Evolutionary conservation across 345 rosid genomes (phyloP).

Genomic region (Bruguiera parviflora): DNA sequence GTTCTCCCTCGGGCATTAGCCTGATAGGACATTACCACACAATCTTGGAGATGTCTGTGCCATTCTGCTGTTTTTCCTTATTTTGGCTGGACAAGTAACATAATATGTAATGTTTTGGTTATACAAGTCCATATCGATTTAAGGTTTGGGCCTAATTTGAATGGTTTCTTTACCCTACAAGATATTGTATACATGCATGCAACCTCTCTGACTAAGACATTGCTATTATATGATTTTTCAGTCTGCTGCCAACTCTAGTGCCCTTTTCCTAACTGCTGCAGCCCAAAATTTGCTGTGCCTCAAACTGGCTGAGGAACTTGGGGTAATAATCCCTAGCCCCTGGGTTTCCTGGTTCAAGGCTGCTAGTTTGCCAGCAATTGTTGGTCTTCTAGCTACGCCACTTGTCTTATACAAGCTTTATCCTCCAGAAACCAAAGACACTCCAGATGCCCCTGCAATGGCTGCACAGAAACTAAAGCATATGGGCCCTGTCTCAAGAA

Average conservation of each 20-base stretch:
- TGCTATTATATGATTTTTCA: conserved; percentile 41
- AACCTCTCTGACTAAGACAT: conserved; percentile 18
- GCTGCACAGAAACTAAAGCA: conserved; percentile 68
- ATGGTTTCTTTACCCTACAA: background rate
- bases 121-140: no score
- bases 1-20: background rate
- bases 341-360: conserved; percentile 98
- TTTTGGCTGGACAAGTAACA: no score
- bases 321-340: conserved; percentile 69
- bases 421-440: conserved; percentile 94
- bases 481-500: conserved; percentile 84
- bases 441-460: conserved; percentile 93
- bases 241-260: conserved; percentile 86
- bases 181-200: conserved; percentile 4
- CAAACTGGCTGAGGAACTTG: conserved; percentile 92
- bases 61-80: background rate
- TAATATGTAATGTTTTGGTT: no score
- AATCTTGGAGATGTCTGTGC: background rate
- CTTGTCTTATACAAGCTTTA: conserved; percentile 71
- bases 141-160: background rate
- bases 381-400: conserved; percentile 75
- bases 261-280: conserved; percentile 93
- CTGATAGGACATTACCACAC: background rate
- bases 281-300: conserved; percentile 94
- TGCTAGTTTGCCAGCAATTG: conserved; percentile 77